These are phyloP conservation scores for Aureobasidium sp. DNA, from an alignment of 2,329 filamentous ascomycete genomes.

Conservation along the genomic window DNA sequence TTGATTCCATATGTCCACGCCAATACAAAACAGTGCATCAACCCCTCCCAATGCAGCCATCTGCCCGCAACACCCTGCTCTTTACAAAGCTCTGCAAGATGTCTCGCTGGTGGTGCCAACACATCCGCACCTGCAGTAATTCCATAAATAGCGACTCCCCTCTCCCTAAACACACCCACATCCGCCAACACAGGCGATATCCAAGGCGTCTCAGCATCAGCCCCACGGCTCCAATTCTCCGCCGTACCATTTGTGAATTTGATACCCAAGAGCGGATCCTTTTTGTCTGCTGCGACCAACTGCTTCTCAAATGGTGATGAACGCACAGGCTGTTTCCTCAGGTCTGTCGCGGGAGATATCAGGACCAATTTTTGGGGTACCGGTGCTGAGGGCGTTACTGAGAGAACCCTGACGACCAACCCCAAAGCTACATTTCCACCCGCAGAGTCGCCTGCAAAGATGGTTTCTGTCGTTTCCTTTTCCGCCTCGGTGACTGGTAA, in stretches of 20 bases:
- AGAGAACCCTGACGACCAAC: conserved; percentile 34
- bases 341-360: conserved; percentile 45
- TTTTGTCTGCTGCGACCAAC: conserved; percentile 34
- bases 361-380: conserved; percentile 35
- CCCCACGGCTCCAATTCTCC: conserved; percentile 35
- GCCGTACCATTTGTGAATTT: conserved; percentile 38
- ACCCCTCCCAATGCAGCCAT: conserved; percentile 53
- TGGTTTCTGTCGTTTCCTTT: conserved; percentile 29
- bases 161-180: conserved; percentile 32
- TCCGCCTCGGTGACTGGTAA: conserved; percentile 33
- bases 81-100: conserved; percentile 42
- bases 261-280: conserved; percentile 42
- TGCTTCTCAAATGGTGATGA: conserved; percentile 18
- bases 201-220: conserved; percentile 37
- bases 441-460: conserved; percentile 50
- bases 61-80: conserved; percentile 41
- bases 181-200: conserved; percentile 44
- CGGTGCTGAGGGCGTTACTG: conserved; percentile 23
- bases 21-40: conserved; percentile 55
- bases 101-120: conserved; percentile 45
- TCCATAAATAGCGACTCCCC: conserved; percentile 45
- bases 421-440: conserved; percentile 48
- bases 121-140: conserved; percentile 49
- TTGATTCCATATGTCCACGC: conserved; percentile 42
- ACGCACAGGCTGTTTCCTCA: conserved; percentile 29